Evolutionary conservation across 192 early-diverging fungal species (phyloP).

Genomic region (Lobosporangium transversale): DNA sequence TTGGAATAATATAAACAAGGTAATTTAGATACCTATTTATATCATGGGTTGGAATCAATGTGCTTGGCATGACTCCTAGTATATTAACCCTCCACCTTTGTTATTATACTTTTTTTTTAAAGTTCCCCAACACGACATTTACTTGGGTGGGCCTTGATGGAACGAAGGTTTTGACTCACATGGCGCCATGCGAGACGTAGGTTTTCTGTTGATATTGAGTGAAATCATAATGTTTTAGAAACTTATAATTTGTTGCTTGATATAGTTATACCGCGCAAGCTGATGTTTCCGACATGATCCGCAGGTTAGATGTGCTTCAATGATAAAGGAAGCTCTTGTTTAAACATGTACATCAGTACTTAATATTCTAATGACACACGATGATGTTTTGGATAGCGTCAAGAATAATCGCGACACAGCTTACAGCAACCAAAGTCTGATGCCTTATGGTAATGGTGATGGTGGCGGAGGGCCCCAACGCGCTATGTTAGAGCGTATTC

Average conservation of each 20-base stretch:
- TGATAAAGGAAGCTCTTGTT: neutral
- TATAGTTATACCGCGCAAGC: conserved; percentile 44
- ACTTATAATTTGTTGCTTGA: neutral
- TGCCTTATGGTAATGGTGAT: conserved; percentile 97
- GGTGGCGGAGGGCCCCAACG: conserved; percentile 92
- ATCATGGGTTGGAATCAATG: no score
- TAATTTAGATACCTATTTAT: conserved; percentile 18
- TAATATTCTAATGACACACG: neutral
- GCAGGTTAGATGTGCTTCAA: conserved; percentile 23
- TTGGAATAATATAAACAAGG: conserved; percentile 99
- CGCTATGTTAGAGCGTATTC: conserved; percentile 87
- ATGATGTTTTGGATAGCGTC: conserved; percentile 59
- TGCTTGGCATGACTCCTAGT: no score
- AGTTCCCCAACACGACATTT: conserved; percentile 97
- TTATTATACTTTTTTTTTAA: neutral
- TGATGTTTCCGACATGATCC: conserved; percentile 42
- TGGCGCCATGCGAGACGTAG: conserved; percentile 90
- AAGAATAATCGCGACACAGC: conserved; percentile 89
- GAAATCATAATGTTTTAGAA: neutral
- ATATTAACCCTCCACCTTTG: neutral
- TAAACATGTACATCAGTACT: neutral
- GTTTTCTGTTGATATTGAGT: neutral
- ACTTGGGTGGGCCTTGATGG: conserved; percentile 93
- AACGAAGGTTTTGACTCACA: conserved; percentile 85
- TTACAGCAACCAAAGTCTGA: conserved; percentile 85